phyloP scores from a whole-genome alignment of 73 alveolate species.

The Tetrahymena borealis region DNA sequence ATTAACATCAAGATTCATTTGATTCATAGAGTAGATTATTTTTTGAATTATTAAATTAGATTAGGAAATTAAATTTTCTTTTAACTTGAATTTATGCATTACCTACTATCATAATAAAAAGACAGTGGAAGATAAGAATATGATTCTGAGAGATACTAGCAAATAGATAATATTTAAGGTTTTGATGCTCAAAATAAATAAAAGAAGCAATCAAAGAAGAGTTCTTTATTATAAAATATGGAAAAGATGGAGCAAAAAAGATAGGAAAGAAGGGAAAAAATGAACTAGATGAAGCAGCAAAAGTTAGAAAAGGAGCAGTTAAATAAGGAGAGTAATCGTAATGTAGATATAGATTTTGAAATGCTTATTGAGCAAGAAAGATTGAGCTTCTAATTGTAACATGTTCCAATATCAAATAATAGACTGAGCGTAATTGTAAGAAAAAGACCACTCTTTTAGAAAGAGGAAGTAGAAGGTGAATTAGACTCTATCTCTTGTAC shows the following conservation, averaged over 20 bases:
- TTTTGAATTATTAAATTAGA: neutral
- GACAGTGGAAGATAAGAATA: neutral
- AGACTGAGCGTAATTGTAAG: slow-evolving; percentile 85
- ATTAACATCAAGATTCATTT: neutral
- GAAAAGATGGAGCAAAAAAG: slow-evolving; percentile 52
- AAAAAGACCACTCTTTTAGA: slow-evolving; percentile 82
- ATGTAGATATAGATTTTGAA: slow-evolving; percentile 66
- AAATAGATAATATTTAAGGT: neutral
- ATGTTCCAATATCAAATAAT: slow-evolving; percentile 33
- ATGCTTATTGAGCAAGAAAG: slow-evolving; percentile 56
- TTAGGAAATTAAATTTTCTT: neutral
- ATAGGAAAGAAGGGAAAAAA: slow-evolving; percentile 61
- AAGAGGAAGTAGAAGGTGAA: slow-evolving; percentile 78
- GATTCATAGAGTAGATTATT: neutral
- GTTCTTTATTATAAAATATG: slow-evolving; percentile 61
- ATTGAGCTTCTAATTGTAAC: neutral
- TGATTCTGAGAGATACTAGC: neutral
- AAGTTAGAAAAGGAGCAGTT: slow-evolving; percentile 53
- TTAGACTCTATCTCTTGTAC: slow-evolving; percentile 82
- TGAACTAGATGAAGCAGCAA: slow-evolving; percentile 55
- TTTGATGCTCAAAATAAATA: neutral
- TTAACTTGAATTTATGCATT: neutral
- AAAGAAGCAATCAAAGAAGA: slow-evolving; percentile 11
- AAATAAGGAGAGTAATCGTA: slow-evolving; percentile 55
- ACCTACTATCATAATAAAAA: neutral